Evolutionary conservation across 1,284 basidiomycete genomes (phyloP).

Genomic region (Spongispora temasekensis): DNA sequence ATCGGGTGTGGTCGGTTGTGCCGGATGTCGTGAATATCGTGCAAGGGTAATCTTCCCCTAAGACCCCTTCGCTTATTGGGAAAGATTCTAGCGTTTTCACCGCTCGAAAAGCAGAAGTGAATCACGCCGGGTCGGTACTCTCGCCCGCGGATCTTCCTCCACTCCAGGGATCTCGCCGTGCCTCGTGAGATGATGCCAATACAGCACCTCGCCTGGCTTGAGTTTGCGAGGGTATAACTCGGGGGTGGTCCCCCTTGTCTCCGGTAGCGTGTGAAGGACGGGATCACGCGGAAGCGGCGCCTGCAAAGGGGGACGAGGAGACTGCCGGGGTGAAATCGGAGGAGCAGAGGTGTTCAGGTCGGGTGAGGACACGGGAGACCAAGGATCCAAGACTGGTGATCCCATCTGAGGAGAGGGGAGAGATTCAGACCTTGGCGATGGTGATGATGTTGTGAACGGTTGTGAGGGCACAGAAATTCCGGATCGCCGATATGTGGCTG

Average conservation of each 20-base stretch:
- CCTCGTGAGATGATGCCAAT: constrained; percentile 76
- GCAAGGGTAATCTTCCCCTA: constrained; percentile 17
- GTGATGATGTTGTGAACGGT: constrained; percentile 16
- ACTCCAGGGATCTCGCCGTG: constrained; percentile 76
- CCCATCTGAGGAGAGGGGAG: constrained; percentile 40
- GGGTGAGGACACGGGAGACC: constrained; percentile 30
- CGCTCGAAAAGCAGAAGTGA: constrained; percentile 27
- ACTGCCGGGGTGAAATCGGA: constrained; percentile 18
- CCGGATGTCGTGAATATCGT: constrained; percentile 34
- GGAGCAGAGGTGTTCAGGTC: constrained; percentile 19
- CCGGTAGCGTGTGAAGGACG: constrained; percentile 21
- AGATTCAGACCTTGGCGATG: constrained; percentile 36
- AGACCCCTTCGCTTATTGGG: constrained; percentile 9
- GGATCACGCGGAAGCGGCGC: constrained; percentile 19
- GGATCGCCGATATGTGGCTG: constrained; percentile 15
- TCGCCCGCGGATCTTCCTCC: constrained; percentile 57
- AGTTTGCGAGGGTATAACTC: constrained; percentile 42
- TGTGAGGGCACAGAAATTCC: constrained; percentile 21
- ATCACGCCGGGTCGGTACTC: constrained; percentile 24
- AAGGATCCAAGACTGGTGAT: constrained; percentile 21
- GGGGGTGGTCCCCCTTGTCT: constrained; percentile 10
- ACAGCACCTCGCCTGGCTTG: constrained; percentile 66
- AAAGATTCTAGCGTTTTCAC: constrained; percentile 24
- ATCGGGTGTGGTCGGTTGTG: constrained; percentile 17
- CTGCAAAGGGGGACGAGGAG: constrained; percentile 20